Evolutionary conservation across 768 basidiomycete genomes (phyloP).

Genomic region (Pisolithus orientalis): DNA sequence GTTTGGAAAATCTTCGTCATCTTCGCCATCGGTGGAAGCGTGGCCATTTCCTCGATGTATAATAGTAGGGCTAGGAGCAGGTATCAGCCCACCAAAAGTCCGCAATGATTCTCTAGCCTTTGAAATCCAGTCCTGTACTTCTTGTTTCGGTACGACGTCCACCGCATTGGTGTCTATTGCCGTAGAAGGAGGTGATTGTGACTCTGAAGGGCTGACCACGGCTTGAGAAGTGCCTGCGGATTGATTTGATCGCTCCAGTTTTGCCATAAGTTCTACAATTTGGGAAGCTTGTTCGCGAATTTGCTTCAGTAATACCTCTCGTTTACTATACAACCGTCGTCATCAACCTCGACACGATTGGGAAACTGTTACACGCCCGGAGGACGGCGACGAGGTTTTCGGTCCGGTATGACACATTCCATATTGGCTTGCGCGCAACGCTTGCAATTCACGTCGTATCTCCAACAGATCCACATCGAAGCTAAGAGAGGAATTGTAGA

Average conservation of each 20-base stretch:
- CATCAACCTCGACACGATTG: neutral
- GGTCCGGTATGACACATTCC: constrained; percentile 77
- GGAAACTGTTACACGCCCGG: constrained; percentile 44
- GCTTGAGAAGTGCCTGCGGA: constrained; percentile 10
- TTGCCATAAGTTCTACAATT: constrained; percentile 65
- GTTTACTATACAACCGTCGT: constrained; percentile 45
- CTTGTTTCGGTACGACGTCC: constrained; percentile 38
- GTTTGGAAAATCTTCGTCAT: constrained; percentile 33
- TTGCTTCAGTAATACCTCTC: constrained; percentile 70
- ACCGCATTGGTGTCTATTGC: constrained; percentile 18
- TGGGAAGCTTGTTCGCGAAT: constrained; percentile 69
- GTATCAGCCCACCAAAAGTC: constrained; percentile 63
- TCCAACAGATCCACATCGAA: constrained; percentile 70
- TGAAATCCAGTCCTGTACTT: constrained; percentile 71
- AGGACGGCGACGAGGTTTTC: constrained; percentile 71
- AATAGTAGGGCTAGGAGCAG: constrained; percentile 50
- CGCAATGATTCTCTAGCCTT: constrained; percentile 64
- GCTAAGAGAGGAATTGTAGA: constrained; percentile 35
- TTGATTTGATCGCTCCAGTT: constrained; percentile 48
- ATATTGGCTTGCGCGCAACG: constrained; percentile 66
- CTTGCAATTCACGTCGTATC: constrained; percentile 63
- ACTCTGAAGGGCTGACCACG: constrained; percentile 20
- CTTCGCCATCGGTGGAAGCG: constrained; percentile 37
- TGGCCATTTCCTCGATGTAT: constrained; percentile 28
- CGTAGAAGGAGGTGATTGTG: constrained; percentile 30